Conservation (phyloP, 805 yeast species). For the Candida krabiensis region DNA sequence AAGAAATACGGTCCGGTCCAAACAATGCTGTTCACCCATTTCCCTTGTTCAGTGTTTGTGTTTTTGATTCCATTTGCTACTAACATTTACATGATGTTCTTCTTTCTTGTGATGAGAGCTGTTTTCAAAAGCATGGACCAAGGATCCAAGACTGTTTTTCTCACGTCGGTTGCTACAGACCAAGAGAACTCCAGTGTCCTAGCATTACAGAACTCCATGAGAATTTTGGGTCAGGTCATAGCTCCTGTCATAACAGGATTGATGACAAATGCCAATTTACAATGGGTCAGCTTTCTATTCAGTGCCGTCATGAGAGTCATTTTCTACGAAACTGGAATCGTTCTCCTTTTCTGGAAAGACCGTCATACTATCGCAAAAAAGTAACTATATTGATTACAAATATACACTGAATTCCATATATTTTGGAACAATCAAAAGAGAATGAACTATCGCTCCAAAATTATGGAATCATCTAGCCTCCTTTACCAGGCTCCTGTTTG, state of each 20-base stretch:
- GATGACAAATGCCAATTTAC: constrained; percentile 35
- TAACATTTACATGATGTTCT: constrained; percentile 32
- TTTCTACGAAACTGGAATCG: constrained; percentile 41
- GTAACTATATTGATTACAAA: too few relatives aligned
- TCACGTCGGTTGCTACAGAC: constrained; percentile 41
- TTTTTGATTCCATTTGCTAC: constrained; percentile 40
- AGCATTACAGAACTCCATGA: constrained; percentile 44
- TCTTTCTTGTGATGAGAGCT: constrained; percentile 36
- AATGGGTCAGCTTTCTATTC: constrained; percentile 43
- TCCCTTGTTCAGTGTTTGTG: constrained; percentile 42
- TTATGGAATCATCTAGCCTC: background rate
- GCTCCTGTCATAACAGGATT: constrained; percentile 45
- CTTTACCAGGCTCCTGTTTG: background rate
- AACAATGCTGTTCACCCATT: constrained; percentile 45
- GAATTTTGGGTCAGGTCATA: constrained; percentile 40
- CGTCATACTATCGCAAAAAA: constrained; percentile 13
- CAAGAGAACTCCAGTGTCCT: constrained; percentile 43
- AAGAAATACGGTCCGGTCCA: constrained; percentile 44
- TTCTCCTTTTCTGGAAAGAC: constrained; percentile 30
- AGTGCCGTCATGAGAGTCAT: constrained; percentile 41
- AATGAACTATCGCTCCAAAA: too few relatives aligned
- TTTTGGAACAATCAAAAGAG: too few relatives aligned
- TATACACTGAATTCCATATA: too few relatives aligned
- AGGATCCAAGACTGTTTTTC: constrained; percentile 48
- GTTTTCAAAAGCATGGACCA: constrained; percentile 47